A percentile compares a stretch with the other conserved stretches of the same genome.
These are phyloP conservation scores for Athelia sp. DNA, from an alignment of 1,284 basidiomycete species.

Conservation along the genomic window DNA sequence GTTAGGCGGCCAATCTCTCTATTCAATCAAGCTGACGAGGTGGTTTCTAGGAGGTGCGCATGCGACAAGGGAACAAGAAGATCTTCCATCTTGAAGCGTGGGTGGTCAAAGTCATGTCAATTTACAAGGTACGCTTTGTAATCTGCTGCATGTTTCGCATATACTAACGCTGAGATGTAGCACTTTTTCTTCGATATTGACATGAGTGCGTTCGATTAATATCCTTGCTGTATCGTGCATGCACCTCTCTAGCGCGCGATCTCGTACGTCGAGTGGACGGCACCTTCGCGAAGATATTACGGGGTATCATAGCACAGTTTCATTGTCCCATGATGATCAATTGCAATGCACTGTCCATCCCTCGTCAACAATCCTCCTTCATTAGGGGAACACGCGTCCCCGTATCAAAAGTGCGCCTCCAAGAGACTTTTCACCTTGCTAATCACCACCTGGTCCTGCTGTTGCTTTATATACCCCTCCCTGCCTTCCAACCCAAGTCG, in stretches of 20 bases:
- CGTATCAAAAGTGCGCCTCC: too few relatives aligned
- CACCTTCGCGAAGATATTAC: too few relatives aligned
- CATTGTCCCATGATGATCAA: too few relatives aligned
- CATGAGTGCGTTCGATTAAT: conserved; percentile 53
- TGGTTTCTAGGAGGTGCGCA: conserved; percentile 71
- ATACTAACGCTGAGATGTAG: conserved; percentile 17
- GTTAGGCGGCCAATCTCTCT: conserved; percentile 21
- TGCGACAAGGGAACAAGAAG: conserved; percentile 89
- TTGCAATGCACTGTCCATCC: too few relatives aligned
- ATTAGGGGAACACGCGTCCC: too few relatives aligned
- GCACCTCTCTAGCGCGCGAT: too few relatives aligned
- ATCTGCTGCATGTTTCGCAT: conserved; percentile 2
- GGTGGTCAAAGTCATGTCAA: conserved; percentile 82
- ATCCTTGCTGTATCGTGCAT: too few relatives aligned
- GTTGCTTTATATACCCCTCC: conserved; percentile 14
- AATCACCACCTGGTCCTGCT: conserved; percentile 27
- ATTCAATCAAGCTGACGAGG: not conserved
- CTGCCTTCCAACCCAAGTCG: conserved; percentile 31
- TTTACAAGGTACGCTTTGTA: conserved; percentile 55
- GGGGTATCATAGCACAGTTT: too few relatives aligned
- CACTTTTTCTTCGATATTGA: conserved; percentile 57
- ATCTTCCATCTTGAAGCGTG: conserved; percentile 95
- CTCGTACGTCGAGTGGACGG: too few relatives aligned
- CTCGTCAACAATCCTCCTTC: too few relatives aligned
- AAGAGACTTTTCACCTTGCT: conserved; percentile 25